Conservation (phyloP, 2,329 filamentous ascomycete genomes). For the Apiospora arundinis region DNA sequence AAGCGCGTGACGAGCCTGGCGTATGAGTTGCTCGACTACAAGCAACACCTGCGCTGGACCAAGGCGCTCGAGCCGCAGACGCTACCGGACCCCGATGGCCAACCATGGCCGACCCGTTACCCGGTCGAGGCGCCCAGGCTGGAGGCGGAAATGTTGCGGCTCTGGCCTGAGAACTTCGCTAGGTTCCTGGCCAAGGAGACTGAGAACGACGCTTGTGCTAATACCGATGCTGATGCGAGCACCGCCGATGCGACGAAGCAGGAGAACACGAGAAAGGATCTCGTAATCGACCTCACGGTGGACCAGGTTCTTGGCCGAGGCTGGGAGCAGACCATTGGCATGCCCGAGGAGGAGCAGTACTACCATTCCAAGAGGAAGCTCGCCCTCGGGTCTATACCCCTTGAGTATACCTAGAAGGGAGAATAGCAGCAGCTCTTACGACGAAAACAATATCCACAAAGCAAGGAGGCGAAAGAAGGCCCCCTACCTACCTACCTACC, state of each 20-base stretch:
- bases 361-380: neutral
- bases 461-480: too few species aligned
- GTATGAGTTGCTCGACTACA: slow-evolving; percentile 49
- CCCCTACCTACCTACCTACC: too few species aligned
- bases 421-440: too few species aligned
- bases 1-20: slow-evolving; percentile 79
- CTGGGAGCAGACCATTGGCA: neutral
- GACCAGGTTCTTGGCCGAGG: neutral
- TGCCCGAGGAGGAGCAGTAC: neutral
- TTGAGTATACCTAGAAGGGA: neutral
- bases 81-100: neutral
- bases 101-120: too few species aligned
- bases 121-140: neutral
- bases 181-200: neutral
- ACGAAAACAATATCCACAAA: too few species aligned
- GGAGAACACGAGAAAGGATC: neutral
- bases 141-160: neutral
- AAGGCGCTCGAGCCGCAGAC: slow-evolving; percentile 23
- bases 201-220: too few species aligned
- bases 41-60: slow-evolving; percentile 13
- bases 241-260: too few species aligned
- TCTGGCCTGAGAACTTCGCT: neutral
- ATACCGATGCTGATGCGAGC: neutral
- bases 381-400: neutral
- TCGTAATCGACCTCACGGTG: neutral